Evolutionary conservation across 2,329 filamentous ascomycete species (phyloP).

Genomic region (Dothideomycetes sp.): DNA sequence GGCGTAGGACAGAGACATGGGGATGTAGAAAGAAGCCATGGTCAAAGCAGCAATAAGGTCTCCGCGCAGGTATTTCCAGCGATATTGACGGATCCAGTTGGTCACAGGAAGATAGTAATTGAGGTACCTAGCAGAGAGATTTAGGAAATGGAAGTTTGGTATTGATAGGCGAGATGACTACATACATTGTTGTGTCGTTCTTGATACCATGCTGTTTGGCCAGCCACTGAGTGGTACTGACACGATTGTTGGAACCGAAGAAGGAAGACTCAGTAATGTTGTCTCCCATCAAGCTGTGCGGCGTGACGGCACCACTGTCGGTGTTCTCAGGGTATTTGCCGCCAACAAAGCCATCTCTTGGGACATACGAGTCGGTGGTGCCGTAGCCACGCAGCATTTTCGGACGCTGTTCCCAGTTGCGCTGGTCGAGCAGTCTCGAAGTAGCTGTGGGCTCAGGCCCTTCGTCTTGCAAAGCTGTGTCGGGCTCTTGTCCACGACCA

Average conservation of each 20-base stretch:
- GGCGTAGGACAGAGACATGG: slow-evolving; percentile 89
- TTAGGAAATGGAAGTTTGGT: slow-evolving; percentile 1
- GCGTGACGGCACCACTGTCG: slow-evolving; percentile 20
- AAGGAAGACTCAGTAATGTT: slow-evolving; percentile 32
- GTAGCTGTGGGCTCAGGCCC: slow-evolving; percentile 27
- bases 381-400: slow-evolving; percentile 42
- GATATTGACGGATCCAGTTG: slow-evolving; percentile 85
- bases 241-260: slow-evolving; percentile 49
- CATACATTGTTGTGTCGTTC: slow-evolving; percentile 65
- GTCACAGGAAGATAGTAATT: slow-evolving; percentile 88
- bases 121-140: slow-evolving; percentile 55
- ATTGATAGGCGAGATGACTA: slow-evolving; percentile 13
- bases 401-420: slow-evolving; percentile 25
- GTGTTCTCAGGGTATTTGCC: slow-evolving; percentile 28
- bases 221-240: slow-evolving; percentile 62
- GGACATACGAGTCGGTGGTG: slow-evolving; percentile 26
- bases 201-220: slow-evolving; percentile 65
- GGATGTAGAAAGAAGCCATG: slow-evolving; percentile 97
- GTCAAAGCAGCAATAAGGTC: slow-evolving; percentile 84
- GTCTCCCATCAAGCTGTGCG: slow-evolving; percentile 33
- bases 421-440: slow-evolving; percentile 30
- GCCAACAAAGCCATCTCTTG: slow-evolving; percentile 29
- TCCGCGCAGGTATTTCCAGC: slow-evolving; percentile 69
- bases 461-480: slow-evolving; percentile 3
- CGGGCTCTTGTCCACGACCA: background rate